Evolutionary conservation across 1,284 basidiomycete genomes (phyloP).

Genomic region (Neolentinus lepideus): DNA sequence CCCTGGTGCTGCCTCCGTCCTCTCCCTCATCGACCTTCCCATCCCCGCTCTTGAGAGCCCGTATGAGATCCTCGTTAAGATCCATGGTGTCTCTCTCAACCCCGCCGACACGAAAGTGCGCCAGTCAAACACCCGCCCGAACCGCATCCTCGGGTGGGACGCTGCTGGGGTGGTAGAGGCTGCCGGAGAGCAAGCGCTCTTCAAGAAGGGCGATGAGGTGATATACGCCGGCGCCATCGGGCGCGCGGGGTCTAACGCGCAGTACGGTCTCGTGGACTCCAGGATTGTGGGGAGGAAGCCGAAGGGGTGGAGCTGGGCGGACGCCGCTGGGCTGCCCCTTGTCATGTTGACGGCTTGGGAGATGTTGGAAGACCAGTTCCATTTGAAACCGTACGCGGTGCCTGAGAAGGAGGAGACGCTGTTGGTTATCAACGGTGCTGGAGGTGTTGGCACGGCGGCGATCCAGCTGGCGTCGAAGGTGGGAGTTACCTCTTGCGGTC

Average conservation of each 20-base stretch:
- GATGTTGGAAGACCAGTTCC: not conserved
- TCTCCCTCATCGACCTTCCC: not conserved
- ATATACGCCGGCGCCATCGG: slow-evolving; percentile 1
- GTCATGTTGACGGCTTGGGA: slow-evolving; percentile 1
- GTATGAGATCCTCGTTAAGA: not conserved
- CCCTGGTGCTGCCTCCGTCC: not conserved
- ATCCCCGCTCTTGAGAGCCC: not conserved
- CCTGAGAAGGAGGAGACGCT: slow-evolving; percentile 2
- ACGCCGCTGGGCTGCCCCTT: not conserved
- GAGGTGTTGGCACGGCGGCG: not conserved
- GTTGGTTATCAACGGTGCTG: slow-evolving; percentile 1
- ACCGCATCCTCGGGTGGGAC: slow-evolving; percentile 1
- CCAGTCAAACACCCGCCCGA: not conserved
- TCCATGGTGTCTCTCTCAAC: not conserved
- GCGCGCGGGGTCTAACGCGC: not conserved
- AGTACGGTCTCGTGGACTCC: not conserved
- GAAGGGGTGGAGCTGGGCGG: slow-evolving; percentile 1
- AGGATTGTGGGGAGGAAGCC: not conserved
- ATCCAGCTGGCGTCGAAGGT: not conserved
- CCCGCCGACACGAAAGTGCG: not conserved
- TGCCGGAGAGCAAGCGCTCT: not conserved
- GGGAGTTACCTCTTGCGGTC: not conserved
- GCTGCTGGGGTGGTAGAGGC: not conserved
- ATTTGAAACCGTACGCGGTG: not conserved
- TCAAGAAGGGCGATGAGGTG: not conserved